Base-by-base conservation (phyloP, 2,329 filamentous ascomycete genomes). In the Penicillium occitanis region DNA sequence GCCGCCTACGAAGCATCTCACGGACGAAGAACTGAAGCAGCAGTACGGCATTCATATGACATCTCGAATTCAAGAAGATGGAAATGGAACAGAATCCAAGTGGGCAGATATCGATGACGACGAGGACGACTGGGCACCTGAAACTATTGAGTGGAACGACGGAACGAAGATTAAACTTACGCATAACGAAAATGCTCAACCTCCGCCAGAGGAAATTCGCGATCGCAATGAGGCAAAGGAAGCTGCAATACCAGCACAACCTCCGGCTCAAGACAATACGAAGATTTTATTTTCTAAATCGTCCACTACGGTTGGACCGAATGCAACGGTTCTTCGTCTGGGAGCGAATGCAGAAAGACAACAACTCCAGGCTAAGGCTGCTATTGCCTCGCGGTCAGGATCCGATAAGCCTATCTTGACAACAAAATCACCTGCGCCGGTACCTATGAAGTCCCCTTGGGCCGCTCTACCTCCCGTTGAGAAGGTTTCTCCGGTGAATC, bases 391-490 rank as follows among this genome's bases (percentile, higher is more conserved):
- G 13, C 86, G 84, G 70, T 83, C 82, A n/a, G 76, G 81, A 14
- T 80, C 79, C 35, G 85, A 87, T 19, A 87, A 85, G 71, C 79
- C 82, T 13, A 82, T 81, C 0, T 74, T 86, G 28, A 81, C 77
- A 25, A 78, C 78, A 30, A 80, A 79, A 64, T 78, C 75, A 61
- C 74, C 77, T 30, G 79, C 79, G 33, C 86, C 90, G 8, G 84
- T 88, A 0, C 90, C 92, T 0, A 86, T 89, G 30, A 97, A 96
- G 75, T 97, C 93, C 3, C 94, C 94, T 3, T 98, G 94, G 94
- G 94, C 94, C 28, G 76, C 90, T 40, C 80, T 98, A 33, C 94
- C 94, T 14, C 92, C 92, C 0, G 86, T 97, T 6, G 92, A 96
- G 11, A 94, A 90, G 75, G 86, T 90, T 0, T 88, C 92, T 1